phyloP scores from a whole-genome alignment of 352 stramenopile genomes.

The Thraustotheca clavata region DNA sequence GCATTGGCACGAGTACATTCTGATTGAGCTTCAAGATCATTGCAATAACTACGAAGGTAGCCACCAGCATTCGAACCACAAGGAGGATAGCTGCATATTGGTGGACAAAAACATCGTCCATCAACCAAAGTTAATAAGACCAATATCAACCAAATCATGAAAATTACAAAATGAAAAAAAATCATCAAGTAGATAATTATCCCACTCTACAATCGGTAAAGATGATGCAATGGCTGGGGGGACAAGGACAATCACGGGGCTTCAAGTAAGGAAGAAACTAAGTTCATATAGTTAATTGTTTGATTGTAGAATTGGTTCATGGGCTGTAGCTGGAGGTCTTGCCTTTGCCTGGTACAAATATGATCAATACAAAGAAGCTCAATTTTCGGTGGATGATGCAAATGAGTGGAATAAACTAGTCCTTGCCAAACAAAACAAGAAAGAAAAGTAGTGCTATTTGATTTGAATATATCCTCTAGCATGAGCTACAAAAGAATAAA shows the following conservation, averaged over 20 bases:
- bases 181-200: too few relatives aligned
- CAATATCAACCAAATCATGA: too few relatives aligned
- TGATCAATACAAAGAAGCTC: neutral
- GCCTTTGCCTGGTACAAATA: neutral
- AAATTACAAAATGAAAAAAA: too few relatives aligned
- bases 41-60: neutral
- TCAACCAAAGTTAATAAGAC: neutral
- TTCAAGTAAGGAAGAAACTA: neutral
- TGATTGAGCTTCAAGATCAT: neutral
- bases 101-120: neutral
- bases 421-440: neutral
- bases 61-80: neutral
- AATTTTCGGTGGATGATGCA: neutral
- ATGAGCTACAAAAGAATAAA: conserved; percentile 73
- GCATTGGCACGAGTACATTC: neutral
- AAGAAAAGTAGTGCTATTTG: conserved; percentile 34
- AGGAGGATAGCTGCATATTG: neutral
- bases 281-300: too few relatives aligned
- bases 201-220: neutral
- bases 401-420: neutral
- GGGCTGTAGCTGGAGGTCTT: neutral
- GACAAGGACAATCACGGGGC: neutral
- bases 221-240: neutral
- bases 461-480: conserved; percentile 78
- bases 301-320: neutral